Conservation (phyloP, 305 asterid species). For the Fraxinus nigra region DNA sequence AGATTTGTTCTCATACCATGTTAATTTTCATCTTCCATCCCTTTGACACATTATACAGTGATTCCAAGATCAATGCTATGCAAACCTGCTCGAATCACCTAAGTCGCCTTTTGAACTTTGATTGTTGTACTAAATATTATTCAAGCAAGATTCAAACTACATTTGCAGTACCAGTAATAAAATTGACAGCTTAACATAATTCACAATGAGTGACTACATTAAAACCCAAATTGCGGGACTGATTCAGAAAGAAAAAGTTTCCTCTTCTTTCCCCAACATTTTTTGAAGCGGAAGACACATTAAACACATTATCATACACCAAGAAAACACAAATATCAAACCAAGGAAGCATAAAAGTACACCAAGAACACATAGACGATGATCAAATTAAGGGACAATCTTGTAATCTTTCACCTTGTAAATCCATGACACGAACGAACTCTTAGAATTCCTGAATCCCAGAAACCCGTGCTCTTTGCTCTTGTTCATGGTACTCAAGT, state of each 20-base stretch:
- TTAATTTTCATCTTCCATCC: neutral
- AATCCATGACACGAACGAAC: neutral
- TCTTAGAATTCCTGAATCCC: neutral
- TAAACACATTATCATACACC: conserved; percentile 7
- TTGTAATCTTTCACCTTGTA: conserved; percentile 5
- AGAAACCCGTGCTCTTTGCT: conserved; percentile 10
- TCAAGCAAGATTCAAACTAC: neutral
- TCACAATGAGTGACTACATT: neutral
- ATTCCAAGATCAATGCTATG: neutral
- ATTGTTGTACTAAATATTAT: neutral
- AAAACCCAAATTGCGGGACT: neutral
- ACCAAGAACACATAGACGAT: neutral
- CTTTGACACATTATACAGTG: neutral
- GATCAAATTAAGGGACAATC: conserved; percentile 19
- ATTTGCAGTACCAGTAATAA: neutral
- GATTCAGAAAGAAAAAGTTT: conserved; percentile 15
- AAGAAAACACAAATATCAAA: neutral
- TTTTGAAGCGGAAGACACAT: neutral
- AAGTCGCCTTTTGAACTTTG: neutral
- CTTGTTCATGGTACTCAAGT: conserved; percentile 9
- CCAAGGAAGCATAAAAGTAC: neutral
- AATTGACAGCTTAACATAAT: neutral
- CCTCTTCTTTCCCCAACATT: conserved; percentile 4
- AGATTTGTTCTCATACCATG: neutral
- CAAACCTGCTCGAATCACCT: neutral